These are phyloP conservation scores for Gossypium stocksii DNA, from an alignment of 345 rosid species.

Conservation along the genomic window DNA sequence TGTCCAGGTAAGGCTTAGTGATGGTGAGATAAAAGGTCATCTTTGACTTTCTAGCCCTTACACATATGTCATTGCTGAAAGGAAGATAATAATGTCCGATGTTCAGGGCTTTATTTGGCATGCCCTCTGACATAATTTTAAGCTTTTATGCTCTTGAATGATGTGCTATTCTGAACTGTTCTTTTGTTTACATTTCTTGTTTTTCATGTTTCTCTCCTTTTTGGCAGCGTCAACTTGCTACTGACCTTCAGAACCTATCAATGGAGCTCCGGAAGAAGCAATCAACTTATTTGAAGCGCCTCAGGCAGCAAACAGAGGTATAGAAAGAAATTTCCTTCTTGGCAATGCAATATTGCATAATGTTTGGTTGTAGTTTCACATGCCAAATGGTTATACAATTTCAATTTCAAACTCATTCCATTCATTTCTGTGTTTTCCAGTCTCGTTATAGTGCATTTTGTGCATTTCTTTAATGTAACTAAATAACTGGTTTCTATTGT, in stretches of 20 bases:
- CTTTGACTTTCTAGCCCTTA: background rate
- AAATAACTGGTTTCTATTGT: slow-evolving; percentile 21
- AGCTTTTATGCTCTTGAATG: background rate
- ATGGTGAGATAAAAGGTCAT: background rate
- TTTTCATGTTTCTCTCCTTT: slow-evolving; percentile 3
- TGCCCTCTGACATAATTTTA: background rate
- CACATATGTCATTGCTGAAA: background rate
- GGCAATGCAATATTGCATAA: background rate
- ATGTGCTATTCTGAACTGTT: background rate
- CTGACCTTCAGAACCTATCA: slow-evolving; percentile 86
- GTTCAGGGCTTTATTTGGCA: background rate
- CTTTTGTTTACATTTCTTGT: slow-evolving; percentile 2
- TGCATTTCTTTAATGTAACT: background rate
- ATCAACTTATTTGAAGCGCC: slow-evolving; percentile 83
- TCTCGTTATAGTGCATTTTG: background rate
- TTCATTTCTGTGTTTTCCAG: slow-evolving; percentile 9
- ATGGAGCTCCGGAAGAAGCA: slow-evolving; percentile 95
- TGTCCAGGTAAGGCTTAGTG: slow-evolving; percentile 64
- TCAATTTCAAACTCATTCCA: background rate
- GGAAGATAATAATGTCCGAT: background rate
- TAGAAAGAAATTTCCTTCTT: slow-evolving; percentile 7
- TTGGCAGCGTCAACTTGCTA: slow-evolving; percentile 80
- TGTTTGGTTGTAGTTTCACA: background rate
- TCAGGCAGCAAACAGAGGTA: slow-evolving; percentile 91
- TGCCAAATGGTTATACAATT: background rate